A percentile compares a stretch with the other conserved stretches of the same genome.
These are phyloP conservation scores for Brassica rapa DNA, from an alignment of 345 rosid species.

Conservation along the genomic window DNA sequence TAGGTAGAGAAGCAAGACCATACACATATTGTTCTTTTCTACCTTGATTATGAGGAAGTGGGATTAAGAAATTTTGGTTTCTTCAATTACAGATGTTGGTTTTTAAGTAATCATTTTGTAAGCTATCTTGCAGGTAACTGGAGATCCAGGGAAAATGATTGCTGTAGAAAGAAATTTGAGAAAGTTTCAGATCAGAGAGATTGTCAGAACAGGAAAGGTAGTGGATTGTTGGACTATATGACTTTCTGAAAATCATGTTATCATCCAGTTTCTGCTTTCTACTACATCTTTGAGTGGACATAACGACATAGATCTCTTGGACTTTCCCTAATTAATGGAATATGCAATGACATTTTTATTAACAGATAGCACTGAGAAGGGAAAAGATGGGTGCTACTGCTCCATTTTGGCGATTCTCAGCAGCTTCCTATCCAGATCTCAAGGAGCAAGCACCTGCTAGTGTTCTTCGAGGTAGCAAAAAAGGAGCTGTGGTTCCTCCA, in stretches of 20 bases:
- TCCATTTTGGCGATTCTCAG: constrained; percentile 97
- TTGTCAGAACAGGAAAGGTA: constrained; percentile 77
- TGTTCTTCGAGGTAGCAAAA: constrained; percentile 49
- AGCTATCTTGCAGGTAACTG: constrained; percentile 66
- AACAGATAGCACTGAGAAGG: constrained; percentile 88
- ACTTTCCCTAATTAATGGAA: constrained; percentile 4
- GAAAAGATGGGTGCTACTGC: constrained; percentile 91
- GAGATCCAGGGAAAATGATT: constrained; percentile 96
- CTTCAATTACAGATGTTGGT: too few species aligned
- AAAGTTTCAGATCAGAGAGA: constrained; percentile 91
- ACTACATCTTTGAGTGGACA: neutral
- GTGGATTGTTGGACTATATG: too few species aligned
- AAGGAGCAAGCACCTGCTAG: constrained; percentile 46
- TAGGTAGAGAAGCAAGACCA: too few species aligned
- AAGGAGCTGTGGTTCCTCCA: constrained; percentile 44
- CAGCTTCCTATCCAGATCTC: constrained; percentile 96
- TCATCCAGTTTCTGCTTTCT: constrained; percentile 19
- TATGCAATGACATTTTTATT: constrained; percentile 9
- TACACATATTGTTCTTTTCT: too few species aligned
- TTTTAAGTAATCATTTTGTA: too few species aligned
- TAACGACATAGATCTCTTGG: constrained; percentile 2
- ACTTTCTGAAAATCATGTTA: too few species aligned
- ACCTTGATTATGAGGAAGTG: too few species aligned
- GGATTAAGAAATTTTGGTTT: too few species aligned
- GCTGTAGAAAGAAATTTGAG: constrained; percentile 83